Evolutionary conservation across 345 rosid species (phyloP).

Genomic region (Trapa incisa): DNA sequence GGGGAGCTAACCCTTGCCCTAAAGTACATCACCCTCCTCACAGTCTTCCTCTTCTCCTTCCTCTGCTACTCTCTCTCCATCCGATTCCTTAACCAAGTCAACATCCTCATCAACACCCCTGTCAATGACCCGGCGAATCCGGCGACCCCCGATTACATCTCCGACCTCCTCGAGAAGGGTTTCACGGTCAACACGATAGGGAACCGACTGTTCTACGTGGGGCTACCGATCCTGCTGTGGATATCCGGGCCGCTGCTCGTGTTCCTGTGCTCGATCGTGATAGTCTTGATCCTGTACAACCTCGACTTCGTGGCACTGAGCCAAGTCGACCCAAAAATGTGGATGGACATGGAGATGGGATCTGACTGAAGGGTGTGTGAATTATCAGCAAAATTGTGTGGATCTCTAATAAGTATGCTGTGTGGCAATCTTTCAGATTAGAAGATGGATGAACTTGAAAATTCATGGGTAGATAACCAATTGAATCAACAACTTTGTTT

Average conservation of each 20-base stretch:
- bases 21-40: slow-evolving; percentile 64
- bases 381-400: too few species aligned
- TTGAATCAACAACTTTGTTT: too few species aligned
- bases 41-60: slow-evolving; percentile 69
- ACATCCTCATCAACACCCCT: slow-evolving; percentile 65
- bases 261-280: slow-evolving; percentile 39
- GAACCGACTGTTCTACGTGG: slow-evolving; percentile 67
- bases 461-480: too few species aligned
- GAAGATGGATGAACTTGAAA: too few species aligned
- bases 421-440: background rate
- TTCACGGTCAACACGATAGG: slow-evolving; percentile 59
- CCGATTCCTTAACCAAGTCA: slow-evolving; percentile 71
- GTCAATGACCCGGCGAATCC: slow-evolving; percentile 10
- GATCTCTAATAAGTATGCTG: background rate
- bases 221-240: slow-evolving; percentile 72
- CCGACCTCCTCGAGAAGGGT: slow-evolving; percentile 58
- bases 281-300: slow-evolving; percentile 66
- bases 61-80: slow-evolving; percentile 75
- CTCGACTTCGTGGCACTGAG: slow-evolving; percentile 45
- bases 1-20: slow-evolving; percentile 79
- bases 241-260: slow-evolving; percentile 78
- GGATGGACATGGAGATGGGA: background rate
- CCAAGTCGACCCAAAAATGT: background rate
- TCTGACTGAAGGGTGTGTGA: background rate
- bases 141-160: slow-evolving; percentile 38